Base-by-base conservation (phyloP, 441 rosid genomes). In the Biscutella laevigata region DNA sequence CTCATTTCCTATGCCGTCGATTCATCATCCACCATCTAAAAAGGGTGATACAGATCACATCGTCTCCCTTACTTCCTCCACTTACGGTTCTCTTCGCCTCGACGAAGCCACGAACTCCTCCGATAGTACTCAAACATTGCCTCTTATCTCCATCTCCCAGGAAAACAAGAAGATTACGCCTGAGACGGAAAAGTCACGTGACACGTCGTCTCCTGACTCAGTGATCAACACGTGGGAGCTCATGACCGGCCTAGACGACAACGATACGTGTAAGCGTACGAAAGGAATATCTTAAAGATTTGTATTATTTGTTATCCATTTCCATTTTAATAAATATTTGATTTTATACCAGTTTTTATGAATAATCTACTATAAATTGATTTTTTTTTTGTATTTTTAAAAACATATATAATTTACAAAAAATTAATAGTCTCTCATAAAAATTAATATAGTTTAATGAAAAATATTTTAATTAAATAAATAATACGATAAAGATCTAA, bases 181-280 rank as follows among this genome's bases (percentile, higher is more conserved):
- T 8, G 28, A 39, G 6, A 16, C 45, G 5, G 70, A 61, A 55
- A 55, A 16, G 26, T 2, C 44, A 7, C 46, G 49, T 6, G 82
- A 73, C 32, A 70, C 76, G 11, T 27, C 57, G 16, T 83, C 88
- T 39, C 94, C 88, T 16, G 94, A 89, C 63, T 86, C 92, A n/a
- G 92, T 90, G 28, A 86, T 86, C 57, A 85, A 90, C 71, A 81
- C 95, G 33, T 90, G 95, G 97, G 97, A 90, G 35, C 95, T 90
- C 62, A 86, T 90, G 95, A 84, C 84, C 57, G 95, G 74, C 7
- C 89, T 90, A n/a, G 86, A 86, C 30, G 88, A 79, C 16, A 84
- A 72, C 19, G n/a, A n/a, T n/a, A n/a, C n/a, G n/a, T n/a, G n/a
- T n/a, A n/a, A n/a, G n/a, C n/a, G n/a, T n/a, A n/a, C n/a, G n/a